These are phyloP conservation scores for Aspergillus ruber DNA, from an alignment of 2,329 filamentous ascomycete genomes.

Conservation along the genomic window DNA sequence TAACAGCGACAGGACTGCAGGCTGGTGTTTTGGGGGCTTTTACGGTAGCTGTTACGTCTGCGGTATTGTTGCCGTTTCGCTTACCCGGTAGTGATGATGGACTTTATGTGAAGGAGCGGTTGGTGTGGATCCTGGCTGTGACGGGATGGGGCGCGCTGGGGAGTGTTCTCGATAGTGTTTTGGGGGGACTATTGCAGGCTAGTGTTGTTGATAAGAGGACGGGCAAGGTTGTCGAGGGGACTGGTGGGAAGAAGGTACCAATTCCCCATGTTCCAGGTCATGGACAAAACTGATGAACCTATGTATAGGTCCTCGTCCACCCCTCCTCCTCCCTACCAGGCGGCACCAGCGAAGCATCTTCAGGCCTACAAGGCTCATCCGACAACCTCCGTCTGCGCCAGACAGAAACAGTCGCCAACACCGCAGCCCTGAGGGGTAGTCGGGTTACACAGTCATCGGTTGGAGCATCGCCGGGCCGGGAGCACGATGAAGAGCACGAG, in stretches of 20 bases:
- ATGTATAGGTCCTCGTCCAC: slow-evolving; percentile 29
- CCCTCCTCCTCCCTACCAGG: slow-evolving; percentile 23
- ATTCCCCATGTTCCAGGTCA: background rate
- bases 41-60: slow-evolving; percentile 60
- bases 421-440: slow-evolving; percentile 19
- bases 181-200: slow-evolving; percentile 78
- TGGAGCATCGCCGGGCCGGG: slow-evolving; percentile 8
- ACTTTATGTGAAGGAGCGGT: slow-evolving; percentile 48
- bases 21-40: slow-evolving; percentile 70
- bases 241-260: slow-evolving; percentile 58
- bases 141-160: slow-evolving; percentile 70
- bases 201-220: slow-evolving; percentile 77
- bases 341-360: slow-evolving; percentile 8
- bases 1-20: slow-evolving; percentile 66
- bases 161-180: slow-evolving; percentile 77
- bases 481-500: slow-evolving; percentile 39
- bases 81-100: slow-evolving; percentile 13
- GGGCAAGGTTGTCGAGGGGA: slow-evolving; percentile 84
- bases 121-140: slow-evolving; percentile 47
- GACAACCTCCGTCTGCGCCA: slow-evolving; percentile 18
- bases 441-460: slow-evolving; percentile 10
- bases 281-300: background rate
- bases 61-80: slow-evolving; percentile 66
- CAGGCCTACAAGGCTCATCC: background rate
- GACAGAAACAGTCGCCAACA: slow-evolving; percentile 23